Percentiles rank a stretch among this genome's conserved stretches.
Evolutionary conservation across 768 basidiomycete genomes (phyloP).

Genomic region (Panaeolus papilionaceus): DNA sequence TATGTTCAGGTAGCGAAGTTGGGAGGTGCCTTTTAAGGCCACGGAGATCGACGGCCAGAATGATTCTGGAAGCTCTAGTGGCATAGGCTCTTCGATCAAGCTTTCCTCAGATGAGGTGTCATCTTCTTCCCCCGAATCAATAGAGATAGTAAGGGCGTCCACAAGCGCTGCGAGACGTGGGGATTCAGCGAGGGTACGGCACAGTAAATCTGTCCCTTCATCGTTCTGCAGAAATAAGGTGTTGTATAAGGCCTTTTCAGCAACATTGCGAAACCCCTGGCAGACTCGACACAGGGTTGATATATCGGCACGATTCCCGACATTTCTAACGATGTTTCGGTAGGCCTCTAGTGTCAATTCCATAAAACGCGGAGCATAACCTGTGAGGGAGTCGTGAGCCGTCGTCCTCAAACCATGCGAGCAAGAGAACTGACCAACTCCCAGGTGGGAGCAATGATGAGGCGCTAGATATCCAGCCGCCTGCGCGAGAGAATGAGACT

Average conservation of each 20-base stretch:
- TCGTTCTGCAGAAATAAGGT: constrained; percentile 54
- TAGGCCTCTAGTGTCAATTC: constrained; percentile 65
- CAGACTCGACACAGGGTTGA: constrained; percentile 64
- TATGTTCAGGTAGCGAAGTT: constrained; percentile 60
- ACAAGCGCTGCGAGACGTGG: constrained; percentile 59
- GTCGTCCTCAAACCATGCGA: not conserved
- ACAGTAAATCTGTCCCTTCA: constrained; percentile 47
- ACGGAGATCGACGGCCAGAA: constrained; percentile 59
- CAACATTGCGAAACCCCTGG: constrained; percentile 56
- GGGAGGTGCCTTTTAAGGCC: constrained; percentile 53
- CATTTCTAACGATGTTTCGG: constrained; percentile 59
- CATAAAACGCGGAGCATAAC: constrained; percentile 57
- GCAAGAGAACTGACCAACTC: constrained; percentile 34
- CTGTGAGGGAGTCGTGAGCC: constrained; percentile 27
- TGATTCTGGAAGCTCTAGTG: constrained; percentile 37
- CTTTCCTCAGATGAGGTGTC: constrained; percentile 18
- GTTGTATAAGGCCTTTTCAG: constrained; percentile 66
- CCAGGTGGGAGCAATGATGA: constrained; percentile 28
- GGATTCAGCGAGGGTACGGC: constrained; percentile 49
- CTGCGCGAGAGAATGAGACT: constrained; percentile 20
- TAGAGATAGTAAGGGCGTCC: constrained; percentile 57
- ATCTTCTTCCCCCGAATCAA: constrained; percentile 38
- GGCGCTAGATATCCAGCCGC: constrained; percentile 27
- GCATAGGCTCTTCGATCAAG: constrained; percentile 31
- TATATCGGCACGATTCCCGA: constrained; percentile 59